Base-by-base conservation (phyloP, 192 early-diverging fungal genomes). In the Backusella mclennaniae region DNA sequence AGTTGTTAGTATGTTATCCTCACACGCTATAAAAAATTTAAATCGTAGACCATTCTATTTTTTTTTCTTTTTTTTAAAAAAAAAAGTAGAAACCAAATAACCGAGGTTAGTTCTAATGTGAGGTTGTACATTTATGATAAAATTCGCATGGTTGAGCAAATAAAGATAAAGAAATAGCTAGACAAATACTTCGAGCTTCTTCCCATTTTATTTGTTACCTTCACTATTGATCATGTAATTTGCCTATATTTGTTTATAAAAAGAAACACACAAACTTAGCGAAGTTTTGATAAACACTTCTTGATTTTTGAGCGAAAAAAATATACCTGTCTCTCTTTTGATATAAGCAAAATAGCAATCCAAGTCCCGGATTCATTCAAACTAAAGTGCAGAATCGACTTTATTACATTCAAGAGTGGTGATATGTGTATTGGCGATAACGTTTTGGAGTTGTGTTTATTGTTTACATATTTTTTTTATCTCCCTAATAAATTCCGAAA, bases 401-500 rank as follows among this genome's bases (percentile, higher is more conserved):
- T n/a, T 21, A 8, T 9, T 21, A 53, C 23, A 33, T 33, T 49
- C 6, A 49, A 15, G 46, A 49, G 7, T 6, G 2, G n/a, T 3
- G 42, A 44, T 44, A 44, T 44, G 8, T 53, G 4, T 53, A 53
- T 21, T 53, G 52, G 7, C 15, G 12, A 44, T 17, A 42, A 17
- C 15, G 15, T 17, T 9, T 53, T 39, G 38, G 17, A 21, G 19
- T 52, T 52, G 17, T 23, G n/a, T 21, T 53, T 53, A 53, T 21
- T 53, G 2, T 53, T 23, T 53, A 53, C 7, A 4, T 53, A 21
- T 2, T 17, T 53, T 53, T 53, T 9, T 53, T 53, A 53, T 53
- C 52, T 53, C 52, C 52, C 52, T 53, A 53, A 53, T 53, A 53
- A 53, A n/a, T 17, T 53, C 52, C 52, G 52, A 53, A 53, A 53